A percentile compares a stretch with the other conserved stretches of the same genome.
These are phyloP conservation scores for Tirmania nivea DNA, from an alignment of 495 filamentous ascomycete genomes.

Conservation along the genomic window DNA sequence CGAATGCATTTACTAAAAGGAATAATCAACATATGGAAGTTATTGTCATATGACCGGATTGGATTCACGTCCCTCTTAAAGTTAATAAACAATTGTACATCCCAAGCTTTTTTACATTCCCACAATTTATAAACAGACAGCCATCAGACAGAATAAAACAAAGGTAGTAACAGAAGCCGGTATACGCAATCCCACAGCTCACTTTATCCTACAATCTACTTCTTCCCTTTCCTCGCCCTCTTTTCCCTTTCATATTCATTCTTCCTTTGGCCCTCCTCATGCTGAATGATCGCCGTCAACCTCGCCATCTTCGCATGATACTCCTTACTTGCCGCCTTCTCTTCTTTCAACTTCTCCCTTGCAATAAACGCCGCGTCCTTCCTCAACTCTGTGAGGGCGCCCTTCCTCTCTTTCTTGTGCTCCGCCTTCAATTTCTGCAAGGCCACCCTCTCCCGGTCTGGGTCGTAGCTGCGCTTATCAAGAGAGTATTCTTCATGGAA, in stretches of 20 bases:
- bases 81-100: neutral
- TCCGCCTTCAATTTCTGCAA: conserved; percentile 59
- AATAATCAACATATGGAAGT: no score
- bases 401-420: conserved; percentile 87
- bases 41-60: no score
- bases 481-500: conserved; percentile 94
- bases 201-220: conserved; percentile 21
- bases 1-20: neutral
- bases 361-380: conserved; percentile 88
- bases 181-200: neutral
- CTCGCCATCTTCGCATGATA: conserved; percentile 91
- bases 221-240: conserved; percentile 41
- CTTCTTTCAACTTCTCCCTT: conserved; percentile 65
- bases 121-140: neutral
- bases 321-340: conserved; percentile 71
- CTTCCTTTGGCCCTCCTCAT: conserved; percentile 63
- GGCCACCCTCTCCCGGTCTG: conserved; percentile 69
- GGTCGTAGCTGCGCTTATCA: conserved; percentile 74
- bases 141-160: neutral
- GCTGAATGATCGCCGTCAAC: conserved; percentile 83
- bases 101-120: neutral
- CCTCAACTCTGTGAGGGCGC: conserved; percentile 75
- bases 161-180: neutral
- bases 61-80: neutral
- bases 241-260: conserved; percentile 82